Base-by-base conservation (phyloP, 352 stramenopile genomes). In the Thraustochytrium sp. region DNA sequence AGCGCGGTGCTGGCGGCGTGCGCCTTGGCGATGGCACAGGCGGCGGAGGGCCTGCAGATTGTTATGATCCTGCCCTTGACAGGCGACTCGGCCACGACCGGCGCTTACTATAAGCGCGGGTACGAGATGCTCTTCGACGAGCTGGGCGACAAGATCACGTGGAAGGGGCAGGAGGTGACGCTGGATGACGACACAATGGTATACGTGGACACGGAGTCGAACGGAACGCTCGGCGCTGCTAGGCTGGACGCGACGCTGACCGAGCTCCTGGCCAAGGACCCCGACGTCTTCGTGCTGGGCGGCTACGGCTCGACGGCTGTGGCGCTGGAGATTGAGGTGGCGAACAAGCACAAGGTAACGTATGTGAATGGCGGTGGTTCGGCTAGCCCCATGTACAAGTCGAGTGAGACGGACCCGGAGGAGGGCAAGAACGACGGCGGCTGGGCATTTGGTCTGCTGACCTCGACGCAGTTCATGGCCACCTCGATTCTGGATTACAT, bases 271-370 rank as follows among this genome's bases (percentile, higher is more conserved):
- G 31, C 21, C 21, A 26, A 18, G 16, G 68, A 80, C 18, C 8
- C 13, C 34, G 31, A 46, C 26, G 68, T 80, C n/a, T 46, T 80
- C n/a, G 51, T 80, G 26, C 68, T 80, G 5, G 68, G 68, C 34
- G 68, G 68, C 2, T 80, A 80, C 51, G 37, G 51, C 36, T 65
- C 68, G 8, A 53, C 68, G 9, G 13, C 21, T 21, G 49, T 80
- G 16, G 68, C 31, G 29, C 16, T 29, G 11, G 21, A 65, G 31
- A 68, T 80, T 9, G 68, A 61, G 18, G 51, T 64, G 31, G 40
- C 68, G 21, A 53, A 80, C 26, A 63, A 80, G 46, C 46, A 63
- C 51, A 21, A 44, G 13, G 68, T 80, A 0, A 42, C 40, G 23
- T 65, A 63, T 36, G 51, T 80, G 26, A 80, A 80, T 31, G 68